A percentile compares a stretch with the other conserved stretches of the same genome.
These are phyloP conservation scores for Trichoderma aggressivum DNA, from an alignment of 2,329 filamentous ascomycete species.

Conservation along the genomic window DNA sequence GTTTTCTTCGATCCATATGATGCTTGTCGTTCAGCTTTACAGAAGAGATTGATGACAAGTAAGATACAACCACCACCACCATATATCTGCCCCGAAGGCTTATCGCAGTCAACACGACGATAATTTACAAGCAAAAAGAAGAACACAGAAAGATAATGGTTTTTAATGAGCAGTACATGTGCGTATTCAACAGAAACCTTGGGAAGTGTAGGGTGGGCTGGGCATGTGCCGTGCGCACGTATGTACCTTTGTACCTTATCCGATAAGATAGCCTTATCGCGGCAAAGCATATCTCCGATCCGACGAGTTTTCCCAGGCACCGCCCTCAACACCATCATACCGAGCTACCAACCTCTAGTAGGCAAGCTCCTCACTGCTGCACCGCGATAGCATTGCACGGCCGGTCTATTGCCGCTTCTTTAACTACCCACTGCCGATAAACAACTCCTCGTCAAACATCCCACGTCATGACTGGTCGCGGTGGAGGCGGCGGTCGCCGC, in stretches of 20 bases:
- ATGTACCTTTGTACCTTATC: not conserved
- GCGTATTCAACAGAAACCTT: not conserved
- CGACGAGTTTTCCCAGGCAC: constrained; percentile 1
- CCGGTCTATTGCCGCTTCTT: not conserved
- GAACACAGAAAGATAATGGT: not conserved
- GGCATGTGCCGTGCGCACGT: not conserved
- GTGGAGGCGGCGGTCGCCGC: constrained; percentile 57
- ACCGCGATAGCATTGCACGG: not conserved
- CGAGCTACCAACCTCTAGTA: not conserved
- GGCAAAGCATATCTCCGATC: constrained; percentile 5
- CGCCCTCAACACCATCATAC: constrained; percentile 2
- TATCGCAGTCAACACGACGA: not conserved
- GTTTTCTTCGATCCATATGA: not conserved
- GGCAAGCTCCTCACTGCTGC: constrained; percentile 4
- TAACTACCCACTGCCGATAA: not conserved
- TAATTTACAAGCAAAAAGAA: not conserved
- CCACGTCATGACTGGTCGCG: constrained; percentile 55
- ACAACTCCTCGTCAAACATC: not conserved
- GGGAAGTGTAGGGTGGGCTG: not conserved
- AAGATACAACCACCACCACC: not conserved
- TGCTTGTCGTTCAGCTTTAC: not conserved
- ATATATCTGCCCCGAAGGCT: not conserved
- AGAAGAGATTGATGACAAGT: not conserved
- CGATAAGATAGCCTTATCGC: not conserved
- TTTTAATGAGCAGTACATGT: too few species aligned